A percentile compares a stretch with the other conserved stretches of the same genome.
These are phyloP conservation scores for Fimicolochytrium jonesii DNA, from an alignment of 192 early-diverging fungal genomes.

Conservation along the genomic window DNA sequence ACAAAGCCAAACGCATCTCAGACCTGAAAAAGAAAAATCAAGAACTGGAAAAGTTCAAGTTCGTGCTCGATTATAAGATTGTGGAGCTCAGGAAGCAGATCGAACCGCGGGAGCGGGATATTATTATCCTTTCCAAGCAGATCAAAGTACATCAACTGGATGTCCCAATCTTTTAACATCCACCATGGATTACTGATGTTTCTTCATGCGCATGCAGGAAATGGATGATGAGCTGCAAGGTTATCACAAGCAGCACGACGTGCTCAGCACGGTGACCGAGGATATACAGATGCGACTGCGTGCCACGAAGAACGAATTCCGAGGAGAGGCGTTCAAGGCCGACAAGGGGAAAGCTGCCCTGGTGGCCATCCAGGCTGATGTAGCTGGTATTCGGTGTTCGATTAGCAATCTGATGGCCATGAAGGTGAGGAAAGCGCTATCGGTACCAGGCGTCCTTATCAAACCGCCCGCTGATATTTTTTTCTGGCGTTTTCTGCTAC, in stretches of 20 bases:
- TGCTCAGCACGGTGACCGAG: constrained; percentile 39
- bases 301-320: constrained; percentile 35
- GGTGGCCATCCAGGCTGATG: constrained; percentile 38
- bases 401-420: constrained; percentile 23
- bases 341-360: constrained; percentile 29
- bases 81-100: constrained; percentile 54
- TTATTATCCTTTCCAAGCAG: constrained; percentile 36
- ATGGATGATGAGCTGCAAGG: constrained; percentile 56
- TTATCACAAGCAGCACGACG: constrained; percentile 48
- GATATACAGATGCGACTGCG: constrained; percentile 45
- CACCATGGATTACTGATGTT: neutral
- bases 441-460: no score
- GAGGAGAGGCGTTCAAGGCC: constrained; percentile 16
- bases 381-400: constrained; percentile 20
- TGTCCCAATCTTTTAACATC: neutral
- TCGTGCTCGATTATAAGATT: constrained; percentile 58
- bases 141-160: constrained; percentile 33
- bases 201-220: no score
- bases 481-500: neutral
- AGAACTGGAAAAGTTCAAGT: constrained; percentile 62
- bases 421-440: no score
- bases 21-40: constrained; percentile 59
- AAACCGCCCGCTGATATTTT: neutral
- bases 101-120: constrained; percentile 51
- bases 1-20: constrained; percentile 58